Conservation (phyloP, 768 basidiomycete species). For the Podaxis sp. region DNA sequence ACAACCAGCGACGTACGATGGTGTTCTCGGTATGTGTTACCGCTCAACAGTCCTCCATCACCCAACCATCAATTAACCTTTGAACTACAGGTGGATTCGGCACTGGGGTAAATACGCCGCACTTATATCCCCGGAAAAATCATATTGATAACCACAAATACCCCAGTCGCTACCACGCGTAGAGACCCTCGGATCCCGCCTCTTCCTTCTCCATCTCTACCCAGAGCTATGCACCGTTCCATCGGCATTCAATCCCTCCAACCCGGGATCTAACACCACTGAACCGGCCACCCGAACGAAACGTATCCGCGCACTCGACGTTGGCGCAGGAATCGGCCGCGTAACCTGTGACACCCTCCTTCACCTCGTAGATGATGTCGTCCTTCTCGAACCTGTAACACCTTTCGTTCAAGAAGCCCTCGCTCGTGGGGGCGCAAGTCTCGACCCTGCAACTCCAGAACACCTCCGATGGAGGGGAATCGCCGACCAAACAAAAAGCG, state of each 20-base stretch:
- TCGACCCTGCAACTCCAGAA: slow-evolving; percentile 17
- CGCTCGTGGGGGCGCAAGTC: slow-evolving; percentile 31
- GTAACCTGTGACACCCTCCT: slow-evolving; percentile 87
- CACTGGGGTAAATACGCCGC: slow-evolving; percentile 48
- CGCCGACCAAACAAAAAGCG: slow-evolving; percentile 57
- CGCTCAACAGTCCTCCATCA: too few relatives aligned
- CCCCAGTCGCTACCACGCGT: slow-evolving; percentile 79
- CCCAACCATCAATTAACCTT: neutral
- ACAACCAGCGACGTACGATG: slow-evolving; percentile 79
- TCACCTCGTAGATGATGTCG: slow-evolving; percentile 83
- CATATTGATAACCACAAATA: slow-evolving; percentile 9
- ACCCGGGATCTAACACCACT: slow-evolving; percentile 13
- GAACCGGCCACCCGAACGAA: slow-evolving; percentile 25
- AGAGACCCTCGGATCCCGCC: slow-evolving; percentile 86
- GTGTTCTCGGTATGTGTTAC: slow-evolving; percentile 59
- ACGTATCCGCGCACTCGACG: slow-evolving; percentile 71
- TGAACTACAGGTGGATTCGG: slow-evolving; percentile 31
- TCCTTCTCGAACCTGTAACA: slow-evolving; percentile 85
- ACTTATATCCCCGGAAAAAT: neutral
- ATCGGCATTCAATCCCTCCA: slow-evolving; percentile 60
- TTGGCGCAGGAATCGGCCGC: slow-evolving; percentile 91
- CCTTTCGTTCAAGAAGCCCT: slow-evolving; percentile 73
- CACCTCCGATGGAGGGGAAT: slow-evolving; percentile 62
- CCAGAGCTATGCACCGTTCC: slow-evolving; percentile 77
- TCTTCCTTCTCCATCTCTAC: slow-evolving; percentile 77